Evolutionary conservation across 805 yeast species (phyloP), one percentile per base, ranked within the genome.

Genomic region (Candida rishiriensis): DNA sequence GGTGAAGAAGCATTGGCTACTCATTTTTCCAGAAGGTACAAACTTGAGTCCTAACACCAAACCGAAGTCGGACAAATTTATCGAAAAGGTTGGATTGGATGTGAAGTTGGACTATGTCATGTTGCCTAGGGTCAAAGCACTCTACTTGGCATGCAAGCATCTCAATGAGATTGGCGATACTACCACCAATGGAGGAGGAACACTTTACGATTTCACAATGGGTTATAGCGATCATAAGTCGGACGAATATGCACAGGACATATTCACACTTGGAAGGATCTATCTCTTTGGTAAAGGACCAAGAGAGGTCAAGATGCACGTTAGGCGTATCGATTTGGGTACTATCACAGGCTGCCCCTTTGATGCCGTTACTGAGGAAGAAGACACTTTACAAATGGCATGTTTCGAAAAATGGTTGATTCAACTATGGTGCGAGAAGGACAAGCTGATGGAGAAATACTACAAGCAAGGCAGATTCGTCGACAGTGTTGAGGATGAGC

Each of bases 11-110:
- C 81, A 83, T 50, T 80, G 84, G 72, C 62, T 93, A 38, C 65
- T 90, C 17, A 63, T 93, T 26, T 93, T 85, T 65, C 99, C 99
- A 1, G 99, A 93, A 63, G 99, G 99, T 5, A 93, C 99, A 0
- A 93, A 88, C 46, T 66, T 85, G 43, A 81, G 93, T 33, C 72
- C 71, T 5, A 74, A 78, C 47, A 88, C 96, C 2, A 72, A 78
- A 39, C 65, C 55, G 3, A 76, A 77, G 46, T 79, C 90, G 9
- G 70, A 69, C 14, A 69, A 60, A 8, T 93, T 70, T 64, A 84
- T 88, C 16, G 64, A 61, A 6, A 76, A 81, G 50, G 58, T 71
- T 18, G 73, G 71, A 5, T 68, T 67, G 31, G 71, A 76, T 8
- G 39, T 42, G 7, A 68, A 72, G 1, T 70, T 83, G 51, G 70